Base-by-base conservation (phyloP, 129 eudicot genomes). In the Oenanthe sinensis region DNA sequence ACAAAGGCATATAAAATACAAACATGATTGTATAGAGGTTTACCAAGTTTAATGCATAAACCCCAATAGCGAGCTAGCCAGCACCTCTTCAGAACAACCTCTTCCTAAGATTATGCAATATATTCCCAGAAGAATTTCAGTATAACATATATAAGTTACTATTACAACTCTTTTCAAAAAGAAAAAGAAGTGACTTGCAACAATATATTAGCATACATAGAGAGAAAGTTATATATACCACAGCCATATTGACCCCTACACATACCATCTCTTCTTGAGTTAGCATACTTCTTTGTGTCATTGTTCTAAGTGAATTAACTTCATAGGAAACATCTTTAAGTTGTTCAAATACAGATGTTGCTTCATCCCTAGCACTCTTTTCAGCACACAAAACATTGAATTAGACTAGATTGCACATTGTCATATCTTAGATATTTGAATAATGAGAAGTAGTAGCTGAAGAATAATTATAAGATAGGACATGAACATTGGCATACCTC, bases 41-140 rank as follows among this genome's bases (percentile, higher is more conserved):
- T 90, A 93, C 98, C 97, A 81, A 85, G 80, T 48, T 82, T 79
- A 45, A 86, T 85, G 78, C 98, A 93, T 87, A 93, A 86, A 83
- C 84, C 84, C 98, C 98, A 93, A 83, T 86, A 89, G 22, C 91
- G 87, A 80, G 96, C 89, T 74, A 93, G 96, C 98, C 98, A 93
- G 71, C 98, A 93, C 84, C 97, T 86, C 94, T 90, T 93, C 50
- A 93, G 91, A 82, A 89, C 94, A 8, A 90, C 93, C 88, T 93
- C 98, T 86, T 93, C 98, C 98, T 93, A 80, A 71, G 75, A 82
- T 55, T n/a, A n/a, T 28, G 45, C 71, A 60, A 77, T 71, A 81
- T 81, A 82, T 74, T 73, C 85, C 75, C 85, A 60, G 40, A 37
- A 54, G 10, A 54, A 6, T 20, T 40, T 85, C 67, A 84, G 81